Evolutionary conservation across 2,329 filamentous ascomycete genomes (phyloP).

Genomic region (Ascochyta viciae-villosae): DNA sequence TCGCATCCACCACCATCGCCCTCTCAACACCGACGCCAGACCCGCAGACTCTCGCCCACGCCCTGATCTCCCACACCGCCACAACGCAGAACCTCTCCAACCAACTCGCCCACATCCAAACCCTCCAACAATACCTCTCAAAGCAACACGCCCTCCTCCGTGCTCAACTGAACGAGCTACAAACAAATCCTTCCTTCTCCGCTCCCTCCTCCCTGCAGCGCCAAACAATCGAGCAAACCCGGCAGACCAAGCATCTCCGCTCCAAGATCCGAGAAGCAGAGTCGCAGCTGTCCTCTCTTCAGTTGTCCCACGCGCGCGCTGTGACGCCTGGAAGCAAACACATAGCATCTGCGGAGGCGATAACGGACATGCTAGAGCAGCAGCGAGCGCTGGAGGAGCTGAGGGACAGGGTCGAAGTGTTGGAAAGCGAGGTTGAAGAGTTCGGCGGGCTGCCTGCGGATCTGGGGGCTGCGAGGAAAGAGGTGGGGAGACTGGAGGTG

Average conservation of each 20-base stretch:
- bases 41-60: conserved; percentile 42
- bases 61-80: conserved; percentile 43
- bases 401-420: conserved; percentile 62
- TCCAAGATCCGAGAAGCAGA: conserved; percentile 72
- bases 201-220: conserved; percentile 65
- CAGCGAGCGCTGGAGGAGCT: conserved; percentile 68
- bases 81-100: conserved; percentile 41
- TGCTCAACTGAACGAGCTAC: conserved; percentile 39
- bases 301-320: conserved; percentile 27
- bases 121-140: conserved; percentile 42
- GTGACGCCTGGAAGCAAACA: conserved; percentile 41
- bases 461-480: conserved; percentile 69
- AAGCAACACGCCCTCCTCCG: conserved; percentile 42
- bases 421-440: conserved; percentile 68
- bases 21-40: conserved; percentile 44
- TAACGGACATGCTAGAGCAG: conserved; percentile 65
- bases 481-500: conserved; percentile 70
- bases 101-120: conserved; percentile 42
- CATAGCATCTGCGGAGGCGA: conserved; percentile 57
- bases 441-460: conserved; percentile 79
- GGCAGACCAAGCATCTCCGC: conserved; percentile 71
- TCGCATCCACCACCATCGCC: conserved; percentile 47
- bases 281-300: conserved; percentile 49
- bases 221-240: conserved; percentile 76
- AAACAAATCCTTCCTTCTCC: conserved; percentile 45